Base-by-base conservation (phyloP, 108 stramenopile species). In the Pseudonitzschia pungens region DNA sequence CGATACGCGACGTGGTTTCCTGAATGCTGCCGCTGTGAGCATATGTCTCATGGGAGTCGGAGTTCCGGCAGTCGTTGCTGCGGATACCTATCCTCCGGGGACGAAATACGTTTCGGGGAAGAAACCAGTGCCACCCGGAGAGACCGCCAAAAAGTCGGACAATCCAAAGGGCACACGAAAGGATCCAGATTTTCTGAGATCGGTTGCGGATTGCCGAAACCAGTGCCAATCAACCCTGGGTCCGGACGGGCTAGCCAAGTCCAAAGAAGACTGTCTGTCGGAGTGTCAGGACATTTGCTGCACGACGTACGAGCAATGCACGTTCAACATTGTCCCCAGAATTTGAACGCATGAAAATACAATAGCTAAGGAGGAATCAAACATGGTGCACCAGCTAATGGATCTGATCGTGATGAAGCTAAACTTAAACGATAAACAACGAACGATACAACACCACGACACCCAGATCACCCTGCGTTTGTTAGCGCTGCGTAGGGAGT, bases 211-310 rank as follows among this genome's bases (percentile, higher is more conserved):
- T 64, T 94, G 93, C 54, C 83, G 83, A 33, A 76, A 48, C 55
- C 81, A 92, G 68, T 90, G 89, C 55, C 88, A 90, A 65, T 75
- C 69, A 44, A 69, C 64, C 28, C 52, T 45, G 21, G 90, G 82
- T 6, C 70, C 89, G 9, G 86, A 90, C 83, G 92, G 89, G n/a
- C 63, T 82, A 53, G 84, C 88, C n/a, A 89, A 73, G 62, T 65
- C 86, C 24, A 84, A 87, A 43, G 78, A 82, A 60, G 93, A 94
- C 29, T 94, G 93, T 70, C 70, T 94, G 44, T 78, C 78, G 28
- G 85, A 86, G 42, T 94, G 93, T 70, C 93, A 94, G 65, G 93
- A 94, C 82, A 87, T 94, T 51, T 90, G 89, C 71, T 94, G 90
- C 69, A 89, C 74, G 56, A 94, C 89, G 0, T 94, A 94, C 68